phyloP scores from a whole-genome alignment of 1,139 yeast species.

The Sugiyamaella japonica region DNA sequence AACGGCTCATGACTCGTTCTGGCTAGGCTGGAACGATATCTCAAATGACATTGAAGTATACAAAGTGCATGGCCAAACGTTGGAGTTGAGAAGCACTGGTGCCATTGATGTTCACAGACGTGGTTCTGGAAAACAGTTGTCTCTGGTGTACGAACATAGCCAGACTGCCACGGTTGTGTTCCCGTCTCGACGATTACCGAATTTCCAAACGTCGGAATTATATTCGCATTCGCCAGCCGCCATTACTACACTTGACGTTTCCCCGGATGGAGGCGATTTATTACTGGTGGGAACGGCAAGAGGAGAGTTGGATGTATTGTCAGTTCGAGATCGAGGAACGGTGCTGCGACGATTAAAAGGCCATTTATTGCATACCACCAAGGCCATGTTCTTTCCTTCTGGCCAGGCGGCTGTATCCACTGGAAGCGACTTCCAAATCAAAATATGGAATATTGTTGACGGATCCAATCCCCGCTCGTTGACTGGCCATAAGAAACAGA shows the following conservation, averaged over 20 bases:
- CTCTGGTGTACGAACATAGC: neutral
- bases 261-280: constrained; percentile 35
- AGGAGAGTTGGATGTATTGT: constrained; percentile 43
- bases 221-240: constrained; percentile 13
- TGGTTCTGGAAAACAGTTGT: constrained; percentile 1
- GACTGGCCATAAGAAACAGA: constrained; percentile 47
- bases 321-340: constrained; percentile 22
- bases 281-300: constrained; percentile 47
- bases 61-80: constrained; percentile 32
- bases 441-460: constrained; percentile 55
- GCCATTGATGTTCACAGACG: constrained; percentile 11
- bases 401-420: constrained; percentile 56
- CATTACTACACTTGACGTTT: constrained; percentile 41
- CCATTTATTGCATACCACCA: constrained; percentile 51
- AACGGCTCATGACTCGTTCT: constrained; percentile 41
- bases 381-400: constrained; percentile 55
- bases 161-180: constrained; percentile 3
- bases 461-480: constrained; percentile 54
- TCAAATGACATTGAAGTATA: constrained; percentile 35
- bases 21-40: constrained; percentile 37
- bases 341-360: constrained; percentile 33
- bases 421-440: constrained; percentile 56
- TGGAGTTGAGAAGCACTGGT: constrained; percentile 28
- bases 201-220: constrained; percentile 7
- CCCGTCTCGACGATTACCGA: constrained; percentile 13